Conservation (phyloP, 345 rosid species). For the Sonneratia alba region DNA sequence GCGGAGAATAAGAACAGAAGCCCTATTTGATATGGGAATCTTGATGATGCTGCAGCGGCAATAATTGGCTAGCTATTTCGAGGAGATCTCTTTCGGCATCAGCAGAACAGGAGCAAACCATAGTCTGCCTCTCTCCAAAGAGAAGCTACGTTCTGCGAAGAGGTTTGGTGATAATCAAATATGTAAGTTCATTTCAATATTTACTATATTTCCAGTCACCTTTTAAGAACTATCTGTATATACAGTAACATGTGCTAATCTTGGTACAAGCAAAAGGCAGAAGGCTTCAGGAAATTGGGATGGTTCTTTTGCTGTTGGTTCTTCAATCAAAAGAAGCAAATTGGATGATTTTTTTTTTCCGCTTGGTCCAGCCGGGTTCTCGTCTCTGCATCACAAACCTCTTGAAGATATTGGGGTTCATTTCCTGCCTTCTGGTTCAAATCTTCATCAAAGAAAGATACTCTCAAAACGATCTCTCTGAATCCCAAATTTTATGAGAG, state of each 20-base stretch:
- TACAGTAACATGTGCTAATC: not conserved
- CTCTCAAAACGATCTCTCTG: too few relatives aligned
- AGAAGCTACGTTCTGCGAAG: not conserved
- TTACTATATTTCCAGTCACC: not conserved
- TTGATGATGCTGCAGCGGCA: constrained; percentile 98
- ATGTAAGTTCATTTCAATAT: not conserved
- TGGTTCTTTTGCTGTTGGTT: not conserved
- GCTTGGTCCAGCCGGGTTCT: not conserved
- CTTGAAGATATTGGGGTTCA: not conserved
- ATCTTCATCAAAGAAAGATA: not conserved
- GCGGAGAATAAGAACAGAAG: not conserved
- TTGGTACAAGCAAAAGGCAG: not conserved
- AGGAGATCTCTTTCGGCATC: constrained; percentile 3
- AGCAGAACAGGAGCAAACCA: not conserved
- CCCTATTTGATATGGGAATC: constrained; percentile 48
- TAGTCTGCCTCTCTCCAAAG: not conserved
- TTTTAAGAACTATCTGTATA: not conserved
- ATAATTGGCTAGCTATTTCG: constrained; percentile 36
- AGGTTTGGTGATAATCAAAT: not conserved
- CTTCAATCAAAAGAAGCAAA: not conserved
- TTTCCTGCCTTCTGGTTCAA: not conserved
- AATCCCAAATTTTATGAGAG: too few relatives aligned
- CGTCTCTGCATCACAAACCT: too few relatives aligned
- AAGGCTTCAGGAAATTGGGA: not conserved
- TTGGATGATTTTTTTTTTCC: not conserved